Conservation (phyloP, 495 filamentous ascomycete species). For the Hypomontagnella submonticulosa region DNA sequence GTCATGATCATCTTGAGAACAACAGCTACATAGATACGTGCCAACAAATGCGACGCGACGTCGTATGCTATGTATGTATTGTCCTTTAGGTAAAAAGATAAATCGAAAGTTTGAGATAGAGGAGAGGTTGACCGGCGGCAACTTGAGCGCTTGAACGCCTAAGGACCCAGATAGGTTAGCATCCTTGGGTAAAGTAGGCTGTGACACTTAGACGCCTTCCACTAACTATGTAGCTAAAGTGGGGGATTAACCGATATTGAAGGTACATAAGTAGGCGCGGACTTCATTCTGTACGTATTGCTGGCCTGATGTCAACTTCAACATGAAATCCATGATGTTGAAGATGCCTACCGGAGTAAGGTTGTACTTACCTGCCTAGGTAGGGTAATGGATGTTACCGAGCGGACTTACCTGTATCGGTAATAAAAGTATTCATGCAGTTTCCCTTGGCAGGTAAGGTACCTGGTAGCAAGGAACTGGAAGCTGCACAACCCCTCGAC, state of each 20-base stretch:
- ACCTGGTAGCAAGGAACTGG: neutral
- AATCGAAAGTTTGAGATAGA: constrained; percentile 9
- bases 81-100: constrained; percentile 8
- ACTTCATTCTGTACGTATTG: too few species aligned
- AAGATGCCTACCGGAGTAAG: too few species aligned
- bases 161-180: too few species aligned
- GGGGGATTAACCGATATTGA: too few species aligned
- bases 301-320: too few species aligned
- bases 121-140: constrained; percentile 7
- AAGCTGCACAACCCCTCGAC: too few species aligned
- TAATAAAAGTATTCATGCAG: constrained; percentile 13
- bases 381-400: constrained; percentile 3
- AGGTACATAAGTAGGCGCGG: too few species aligned
- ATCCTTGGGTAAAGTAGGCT: too few species aligned
- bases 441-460: constrained; percentile 26
- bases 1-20: neutral
- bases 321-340: constrained; percentile 2
- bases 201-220: too few species aligned
- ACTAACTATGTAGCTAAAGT: too few species aligned
- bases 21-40: neutral
- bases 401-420: constrained; percentile 16
- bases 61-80: constrained; percentile 11
- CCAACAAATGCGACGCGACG: neutral
- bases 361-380: constrained; percentile 2
- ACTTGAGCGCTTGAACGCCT: constrained; percentile 1